Evolutionary conservation across 495 filamentous ascomycete genomes (phyloP).

Genomic region (Penicillium robsamsonii): DNA sequence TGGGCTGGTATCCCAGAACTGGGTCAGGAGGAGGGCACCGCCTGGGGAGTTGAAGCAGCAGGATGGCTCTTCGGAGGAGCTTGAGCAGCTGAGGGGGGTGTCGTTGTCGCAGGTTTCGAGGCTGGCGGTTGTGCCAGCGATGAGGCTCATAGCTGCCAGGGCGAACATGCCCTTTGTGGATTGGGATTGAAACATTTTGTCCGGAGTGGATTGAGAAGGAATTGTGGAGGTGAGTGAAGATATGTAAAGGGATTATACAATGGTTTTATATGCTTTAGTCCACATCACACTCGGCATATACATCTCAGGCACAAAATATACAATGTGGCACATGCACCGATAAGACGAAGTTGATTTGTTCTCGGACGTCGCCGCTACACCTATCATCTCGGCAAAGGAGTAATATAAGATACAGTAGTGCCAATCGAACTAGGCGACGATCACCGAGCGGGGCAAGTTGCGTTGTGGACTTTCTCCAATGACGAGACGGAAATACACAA

Average conservation of each 20-base stretch:
- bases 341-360: conserved; percentile 38
- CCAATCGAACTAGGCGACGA: conserved; percentile 5
- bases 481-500: conserved; percentile 4
- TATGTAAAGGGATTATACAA: neutral
- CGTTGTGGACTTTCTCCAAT: neutral
- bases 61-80: conserved; percentile 42
- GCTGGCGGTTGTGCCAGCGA: conserved; percentile 24
- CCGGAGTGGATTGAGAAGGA: neutral
- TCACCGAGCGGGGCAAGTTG: conserved; percentile 2
- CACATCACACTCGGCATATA: neutral
- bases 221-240: neutral
- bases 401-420: neutral
- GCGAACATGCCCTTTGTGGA: conserved; percentile 30
- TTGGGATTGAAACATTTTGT: conserved; percentile 11
- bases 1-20: conserved; percentile 77
- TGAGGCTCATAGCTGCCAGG: conserved; percentile 23
- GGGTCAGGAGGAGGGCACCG: conserved; percentile 69
- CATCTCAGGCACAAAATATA: conserved; percentile 14
- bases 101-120: conserved; percentile 30
- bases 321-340: conserved; percentile 36
- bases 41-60: conserved; percentile 79
- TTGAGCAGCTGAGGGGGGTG: conserved; percentile 40
- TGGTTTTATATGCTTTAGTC: neutral
- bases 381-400: neutral
- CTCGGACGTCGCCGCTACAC: conserved; percentile 25